Base-by-base conservation (phyloP, 2,329 filamentous ascomycete species). In the Diaporthe velutina region DNA sequence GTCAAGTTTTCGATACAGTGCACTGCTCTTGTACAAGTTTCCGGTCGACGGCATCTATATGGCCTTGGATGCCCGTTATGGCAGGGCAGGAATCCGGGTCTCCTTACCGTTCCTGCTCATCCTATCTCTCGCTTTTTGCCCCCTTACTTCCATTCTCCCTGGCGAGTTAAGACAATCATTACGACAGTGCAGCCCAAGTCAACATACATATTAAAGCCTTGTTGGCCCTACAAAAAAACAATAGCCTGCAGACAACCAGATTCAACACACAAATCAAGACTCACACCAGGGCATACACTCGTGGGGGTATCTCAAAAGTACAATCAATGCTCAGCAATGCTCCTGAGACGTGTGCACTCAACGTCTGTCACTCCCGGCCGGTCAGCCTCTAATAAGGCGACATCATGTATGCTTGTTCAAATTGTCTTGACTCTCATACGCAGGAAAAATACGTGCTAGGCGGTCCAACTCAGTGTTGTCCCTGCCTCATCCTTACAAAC, bases 301-400 rank as follows among this genome's bases (percentile, higher is more conserved):
- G 73, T 55, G 71, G 77, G n/a, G 78, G 76, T 79, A 79, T 78
- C 74, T 78, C 45, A 55, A 48, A 54, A 54, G 30, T 68, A 68
- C 64, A 54, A 64, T 61, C 70, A 72, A 54, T 40, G 35, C 7
- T 19, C 45, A 72, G 35, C 45, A 72, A 45, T n/a, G 57, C 70
- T 64, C 42, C 58, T 38, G 22, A 64, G 70, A 52, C 60, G 33
- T 64, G 60, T 25, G 33, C 48, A 12, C 42, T n/a, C 54, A 38
- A 30, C 28, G 28, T 42, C 57, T 61, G 45, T n/a, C 22, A 64
- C 70, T 40, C 70, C 70, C 70, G 57, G 57, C 70, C 70, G 70
- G 48, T 55, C 70, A 64, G 38, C 70, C 70, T 72, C 70, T 72
- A 54, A 54, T 35, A 72, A 72, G 70, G 70, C 54, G 70, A 72